Evolutionary conservation across 805 yeast species (phyloP).

Genomic region (Cyberlindnera euphorbiiphila): DNA sequence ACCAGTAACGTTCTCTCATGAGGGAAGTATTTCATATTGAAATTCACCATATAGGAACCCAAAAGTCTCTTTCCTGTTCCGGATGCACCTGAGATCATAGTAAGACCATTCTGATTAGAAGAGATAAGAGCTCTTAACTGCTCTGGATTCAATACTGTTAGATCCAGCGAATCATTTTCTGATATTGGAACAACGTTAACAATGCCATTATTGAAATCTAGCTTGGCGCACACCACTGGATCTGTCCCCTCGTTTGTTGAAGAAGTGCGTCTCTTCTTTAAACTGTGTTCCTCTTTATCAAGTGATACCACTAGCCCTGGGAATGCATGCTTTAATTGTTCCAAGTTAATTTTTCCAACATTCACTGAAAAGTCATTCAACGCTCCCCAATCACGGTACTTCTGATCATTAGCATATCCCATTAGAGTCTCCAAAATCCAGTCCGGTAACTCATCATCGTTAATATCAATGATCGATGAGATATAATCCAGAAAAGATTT

Average conservation of each 20-base stretch:
- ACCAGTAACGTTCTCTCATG: constrained; percentile 15
- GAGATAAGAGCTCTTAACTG: constrained; percentile 19
- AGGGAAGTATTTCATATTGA: constrained; percentile 22
- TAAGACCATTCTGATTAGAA: constrained; percentile 36
- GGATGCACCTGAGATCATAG: constrained; percentile 47
- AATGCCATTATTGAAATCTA: background rate
- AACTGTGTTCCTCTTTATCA: background rate
- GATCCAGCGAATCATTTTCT: background rate
- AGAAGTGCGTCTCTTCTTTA: constrained; percentile 12
- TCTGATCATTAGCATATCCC: constrained; percentile 30
- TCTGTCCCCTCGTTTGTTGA: background rate
- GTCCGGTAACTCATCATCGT: constrained; percentile 25
- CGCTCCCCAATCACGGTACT: constrained; percentile 5
- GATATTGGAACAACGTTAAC: background rate
- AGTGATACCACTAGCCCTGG: background rate
- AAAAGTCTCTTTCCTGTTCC: constrained; percentile 48
- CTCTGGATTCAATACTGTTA: background rate
- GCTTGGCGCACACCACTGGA: background rate
- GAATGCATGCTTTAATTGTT: constrained; percentile 5
- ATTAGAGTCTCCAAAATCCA: constrained; percentile 34
- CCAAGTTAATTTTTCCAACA: background rate
- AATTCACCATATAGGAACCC: constrained; percentile 22
- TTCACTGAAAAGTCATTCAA: background rate
- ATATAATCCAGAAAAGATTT: constrained; percentile 1
- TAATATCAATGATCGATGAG: constrained; percentile 4